Conservation (phyloP, 2,329 filamentous ascomycete genomes). For the Nemania serpens region DNA sequence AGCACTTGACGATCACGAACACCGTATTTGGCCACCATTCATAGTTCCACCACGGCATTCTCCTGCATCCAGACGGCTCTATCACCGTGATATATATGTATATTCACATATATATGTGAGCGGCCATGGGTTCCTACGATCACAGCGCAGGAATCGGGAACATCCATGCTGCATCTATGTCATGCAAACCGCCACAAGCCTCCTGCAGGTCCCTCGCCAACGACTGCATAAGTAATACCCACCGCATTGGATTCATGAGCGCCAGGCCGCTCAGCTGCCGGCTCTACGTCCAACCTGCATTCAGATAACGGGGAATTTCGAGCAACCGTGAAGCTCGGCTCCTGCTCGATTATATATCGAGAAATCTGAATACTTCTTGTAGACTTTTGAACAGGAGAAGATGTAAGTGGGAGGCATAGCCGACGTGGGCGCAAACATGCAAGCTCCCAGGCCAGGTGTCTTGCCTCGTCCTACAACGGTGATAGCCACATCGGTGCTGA, state of each 20-base stretch:
- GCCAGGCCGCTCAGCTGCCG: conserved; percentile 1
- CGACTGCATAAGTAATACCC: conserved; percentile 1
- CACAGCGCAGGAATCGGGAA: neutral
- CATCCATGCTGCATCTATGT: conserved; percentile 14
- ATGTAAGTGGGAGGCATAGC: conserved; percentile 20
- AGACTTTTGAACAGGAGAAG: conserved; percentile 6
- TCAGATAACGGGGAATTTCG: neutral
- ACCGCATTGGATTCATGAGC: neutral
- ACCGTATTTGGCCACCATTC: neutral
- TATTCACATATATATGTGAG: neutral
- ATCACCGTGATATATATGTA: conserved; percentile 1
- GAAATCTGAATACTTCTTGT: conserved; percentile 5
- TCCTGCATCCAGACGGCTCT: neutral
- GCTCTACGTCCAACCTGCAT: conserved; percentile 7
- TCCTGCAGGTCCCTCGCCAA: conserved; percentile 4
- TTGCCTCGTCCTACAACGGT: conserved; percentile 27
- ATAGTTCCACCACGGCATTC: neutral
- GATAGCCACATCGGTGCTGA: conserved; percentile 25
- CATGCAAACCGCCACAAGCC: conserved; percentile 13
- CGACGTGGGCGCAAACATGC: conserved; percentile 31
- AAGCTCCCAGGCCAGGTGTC: conserved; percentile 28
- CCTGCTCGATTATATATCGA: neutral
- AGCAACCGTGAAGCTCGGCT: neutral
- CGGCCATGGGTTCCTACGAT: neutral
- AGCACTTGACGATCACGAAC: conserved; percentile 1